These are phyloP conservation scores for Trapa incisa DNA, from an alignment of 345 rosid genomes.

Conservation along the genomic window DNA sequence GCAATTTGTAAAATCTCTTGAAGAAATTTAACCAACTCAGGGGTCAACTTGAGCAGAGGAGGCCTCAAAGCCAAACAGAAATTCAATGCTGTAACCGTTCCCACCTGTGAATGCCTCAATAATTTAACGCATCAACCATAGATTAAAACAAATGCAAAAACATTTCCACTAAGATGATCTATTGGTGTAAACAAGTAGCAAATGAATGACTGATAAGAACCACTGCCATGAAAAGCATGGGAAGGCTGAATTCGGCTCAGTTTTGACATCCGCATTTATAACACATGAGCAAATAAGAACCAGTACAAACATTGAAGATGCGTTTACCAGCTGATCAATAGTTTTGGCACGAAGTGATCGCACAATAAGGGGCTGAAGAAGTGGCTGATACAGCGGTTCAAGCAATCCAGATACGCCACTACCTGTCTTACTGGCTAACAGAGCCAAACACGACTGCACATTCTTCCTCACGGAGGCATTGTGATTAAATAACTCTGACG, in stretches of 20 bases:
- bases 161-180: neutral
- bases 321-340: slow-evolving; percentile 90
- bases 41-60: slow-evolving; percentile 90
- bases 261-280: neutral
- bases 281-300: slow-evolving; percentile 4
- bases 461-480: slow-evolving; percentile 89
- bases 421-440: slow-evolving; percentile 95
- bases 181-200: neutral
- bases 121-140: neutral
- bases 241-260: neutral
- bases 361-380: slow-evolving; percentile 83
- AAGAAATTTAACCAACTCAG: slow-evolving; percentile 84
- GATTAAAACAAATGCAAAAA: neutral
- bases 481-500: slow-evolving; percentile 85
- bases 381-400: slow-evolving; percentile 70
- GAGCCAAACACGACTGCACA: slow-evolving; percentile 90
- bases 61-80: slow-evolving; percentile 97
- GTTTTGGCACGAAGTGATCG: slow-evolving; percentile 87
- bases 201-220: neutral
- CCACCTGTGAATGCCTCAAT: slow-evolving; percentile 38
- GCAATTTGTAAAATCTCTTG: slow-evolving; percentile 99
- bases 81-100: slow-evolving; percentile 89
- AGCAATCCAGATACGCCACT: slow-evolving; percentile 97
- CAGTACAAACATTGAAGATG: slow-evolving; percentile 1
- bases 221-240: neutral